A percentile compares a stretch with the other conserved stretches of the same genome.
Conservation (phyloP, 371 early-diverging fungal species). For the Lichtheimia ramosa region DNA sequence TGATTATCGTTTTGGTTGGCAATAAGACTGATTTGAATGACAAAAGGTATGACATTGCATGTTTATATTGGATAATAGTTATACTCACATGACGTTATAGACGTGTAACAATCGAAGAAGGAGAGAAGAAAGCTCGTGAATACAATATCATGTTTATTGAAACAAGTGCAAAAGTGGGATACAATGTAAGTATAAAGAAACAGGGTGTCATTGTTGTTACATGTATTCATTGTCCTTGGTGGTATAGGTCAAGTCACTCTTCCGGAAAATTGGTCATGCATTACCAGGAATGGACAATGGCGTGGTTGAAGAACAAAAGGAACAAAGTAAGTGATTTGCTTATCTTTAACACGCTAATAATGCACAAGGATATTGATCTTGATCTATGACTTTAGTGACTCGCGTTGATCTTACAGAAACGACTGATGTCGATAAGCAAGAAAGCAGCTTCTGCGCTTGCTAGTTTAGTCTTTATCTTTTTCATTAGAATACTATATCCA, state of each 20-base stretch:
- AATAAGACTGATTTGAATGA: slow-evolving; percentile 97
- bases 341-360: no score
- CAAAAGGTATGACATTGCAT: slow-evolving; percentile 56
- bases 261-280: slow-evolving; percentile 90
- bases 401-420: slow-evolving; percentile 46
- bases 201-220: no score
- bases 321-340: slow-evolving; percentile 12
- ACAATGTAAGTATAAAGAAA: slow-evolving; percentile 59
- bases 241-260: slow-evolving; percentile 73
- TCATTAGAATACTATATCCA: background rate
- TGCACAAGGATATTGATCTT: background rate
- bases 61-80: background rate
- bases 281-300: slow-evolving; percentile 81
- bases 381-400: slow-evolving; percentile 32
- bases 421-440: slow-evolving; percentile 24
- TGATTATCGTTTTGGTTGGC: slow-evolving; percentile 94
- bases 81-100: background rate
- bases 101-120: slow-evolving; percentile 85
- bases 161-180: slow-evolving; percentile 92
- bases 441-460: slow-evolving; percentile 44
- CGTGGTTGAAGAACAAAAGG: slow-evolving; percentile 33
- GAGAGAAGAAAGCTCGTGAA: slow-evolving; percentile 88
- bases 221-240: no score
- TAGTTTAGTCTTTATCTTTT: slow-evolving; percentile 2
- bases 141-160: slow-evolving; percentile 92